phyloP scores from a whole-genome alignment of 2,329 filamentous ascomycete genomes.

The Podosphaera aphanis region DNA sequence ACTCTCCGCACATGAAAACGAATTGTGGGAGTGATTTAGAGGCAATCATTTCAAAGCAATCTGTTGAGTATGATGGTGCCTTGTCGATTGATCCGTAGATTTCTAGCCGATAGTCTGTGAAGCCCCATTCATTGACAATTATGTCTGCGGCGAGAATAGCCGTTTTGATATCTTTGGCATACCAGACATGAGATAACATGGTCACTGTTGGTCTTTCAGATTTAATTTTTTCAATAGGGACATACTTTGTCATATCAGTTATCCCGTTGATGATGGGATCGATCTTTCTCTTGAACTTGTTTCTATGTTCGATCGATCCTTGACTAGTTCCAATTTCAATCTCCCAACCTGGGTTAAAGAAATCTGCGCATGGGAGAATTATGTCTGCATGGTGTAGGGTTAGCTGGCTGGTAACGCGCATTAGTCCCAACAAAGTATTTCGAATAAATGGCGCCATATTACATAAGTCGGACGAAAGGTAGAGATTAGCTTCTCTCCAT shows the following conservation, averaged over 20 bases:
- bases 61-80: constrained; percentile 34
- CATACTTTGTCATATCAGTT: constrained; percentile 32
- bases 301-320: constrained; percentile 30
- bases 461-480: constrained; percentile 13
- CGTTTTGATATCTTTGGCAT: constrained; percentile 37
- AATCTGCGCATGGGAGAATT: constrained; percentile 31
- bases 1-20: constrained; percentile 19
- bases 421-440: constrained; percentile 11
- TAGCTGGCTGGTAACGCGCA: constrained; percentile 10
- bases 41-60: constrained; percentile 24
- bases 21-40: constrained; percentile 12
- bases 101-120: constrained; percentile 36
- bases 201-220: constrained; percentile 35
- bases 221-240: constrained; percentile 33
- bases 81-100: constrained; percentile 42
- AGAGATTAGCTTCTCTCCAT: constrained; percentile 25
- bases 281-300: constrained; percentile 29
- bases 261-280: constrained; percentile 44
- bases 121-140: constrained; percentile 42
- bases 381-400: constrained; percentile 30
- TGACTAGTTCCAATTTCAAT: constrained; percentile 35
- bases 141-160: constrained; percentile 39
- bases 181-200: constrained; percentile 38
- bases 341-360: constrained; percentile 42
- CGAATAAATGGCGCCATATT: constrained; percentile 11